Percentiles rank a stretch among this genome's conserved stretches.
Evolutionary conservation across 116 monocot genomes (phyloP).

Genomic region (Thalassia testudinum): DNA sequence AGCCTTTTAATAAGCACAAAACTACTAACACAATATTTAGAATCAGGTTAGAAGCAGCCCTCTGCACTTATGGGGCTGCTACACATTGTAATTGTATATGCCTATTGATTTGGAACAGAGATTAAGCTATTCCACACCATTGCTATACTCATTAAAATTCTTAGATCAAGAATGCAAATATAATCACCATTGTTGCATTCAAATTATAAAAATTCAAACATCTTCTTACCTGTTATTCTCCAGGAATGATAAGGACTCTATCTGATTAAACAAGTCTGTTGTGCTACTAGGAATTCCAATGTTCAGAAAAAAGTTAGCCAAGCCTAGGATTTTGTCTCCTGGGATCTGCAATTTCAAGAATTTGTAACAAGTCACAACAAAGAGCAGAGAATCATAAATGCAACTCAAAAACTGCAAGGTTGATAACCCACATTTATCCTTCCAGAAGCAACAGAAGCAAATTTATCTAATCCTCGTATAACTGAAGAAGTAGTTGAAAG

Average conservation of each 20-base stretch:
- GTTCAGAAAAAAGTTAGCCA: slow-evolving; percentile 79
- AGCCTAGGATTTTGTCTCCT: slow-evolving; percentile 65
- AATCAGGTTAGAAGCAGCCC: no score
- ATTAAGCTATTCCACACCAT: no score
- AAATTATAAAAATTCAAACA: neutral
- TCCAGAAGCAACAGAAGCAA: slow-evolving; percentile 53
- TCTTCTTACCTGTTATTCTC: slow-evolving; percentile 65
- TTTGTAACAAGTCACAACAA: neutral
- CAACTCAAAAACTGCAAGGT: neutral
- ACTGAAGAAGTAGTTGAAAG: slow-evolving; percentile 60
- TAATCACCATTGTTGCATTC: no score
- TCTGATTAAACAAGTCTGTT: slow-evolving; percentile 69
- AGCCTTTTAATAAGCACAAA: no score
- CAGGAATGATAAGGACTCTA: slow-evolving; percentile 67
- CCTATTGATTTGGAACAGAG: no score
- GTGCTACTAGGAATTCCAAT: slow-evolving; percentile 74
- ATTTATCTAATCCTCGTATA: slow-evolving; percentile 50
- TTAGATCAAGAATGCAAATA: no score
- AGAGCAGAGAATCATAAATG: neutral
- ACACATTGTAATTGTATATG: no score
- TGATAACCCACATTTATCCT: slow-evolving; percentile 38
- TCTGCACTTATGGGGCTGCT: no score
- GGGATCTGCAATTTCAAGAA: slow-evolving; percentile 56
- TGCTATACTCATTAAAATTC: no score
- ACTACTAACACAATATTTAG: no score